Evolutionary conservation across 805 yeast species (phyloP), one percentile per base, ranked within the genome.

Genomic region (Schwanniomyces sp.): DNA sequence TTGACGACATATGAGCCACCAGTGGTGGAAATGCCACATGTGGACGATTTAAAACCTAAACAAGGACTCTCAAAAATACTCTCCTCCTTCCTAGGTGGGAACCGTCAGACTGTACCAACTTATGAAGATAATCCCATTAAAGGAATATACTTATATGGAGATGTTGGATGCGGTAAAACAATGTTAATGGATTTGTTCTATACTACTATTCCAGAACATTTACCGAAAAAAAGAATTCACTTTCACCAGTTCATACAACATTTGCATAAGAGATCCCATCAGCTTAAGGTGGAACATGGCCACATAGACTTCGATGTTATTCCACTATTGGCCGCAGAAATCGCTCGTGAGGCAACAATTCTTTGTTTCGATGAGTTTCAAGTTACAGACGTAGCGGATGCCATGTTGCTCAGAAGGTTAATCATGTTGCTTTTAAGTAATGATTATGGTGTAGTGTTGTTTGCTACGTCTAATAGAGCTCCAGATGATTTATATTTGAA

Each of bases 351-450:
- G 43, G 78, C 94, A 4, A 85, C 92, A 1, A 82, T 94, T 0
- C 66, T 94, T 50, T 94, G 99, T 66, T 89, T 94, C 63, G 99
- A 94, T 69, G 99, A 94, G 69, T 92, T 94, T 62, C 98, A 94
- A 68, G 99, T 94, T 38, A 90, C 96, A 0, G 99, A 94, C 65
- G 97, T 94, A 27, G 99, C 98, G 0, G 99, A 94, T 67, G 99
- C 99, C 2, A 94, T 94, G 98, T 75, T 94, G 29, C 74, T 94
- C 38, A 80, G 99, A 52, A 75, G 97, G 43, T 70, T 91, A 34
- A 61, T 89, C 36, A 80, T 82, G 57, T 66, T 82, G 34, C 74
- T 88, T n/a, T 68, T 91, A 47, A 79, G 86, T 40, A 81, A 84
- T 0, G 80, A 85, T 44, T 86, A 86, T 59, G 98, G 98, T 0